Evolutionary conservation across 192 early-diverging fungal genomes (phyloP).

Genomic region (Geranomyces variabilis): DNA sequence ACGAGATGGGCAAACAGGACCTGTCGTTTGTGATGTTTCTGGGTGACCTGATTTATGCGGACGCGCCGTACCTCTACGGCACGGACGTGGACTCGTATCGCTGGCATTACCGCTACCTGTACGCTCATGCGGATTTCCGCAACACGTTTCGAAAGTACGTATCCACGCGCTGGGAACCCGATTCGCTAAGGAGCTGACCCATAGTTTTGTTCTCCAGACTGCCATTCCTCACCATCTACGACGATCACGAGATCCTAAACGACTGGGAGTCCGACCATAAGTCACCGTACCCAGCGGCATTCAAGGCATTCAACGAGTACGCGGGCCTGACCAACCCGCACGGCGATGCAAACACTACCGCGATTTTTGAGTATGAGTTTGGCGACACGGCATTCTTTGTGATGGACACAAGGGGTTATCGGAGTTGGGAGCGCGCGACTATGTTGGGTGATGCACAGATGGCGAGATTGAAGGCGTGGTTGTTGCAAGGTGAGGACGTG

Average conservation of each 20-base stretch:
- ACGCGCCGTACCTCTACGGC: constrained; percentile 33
- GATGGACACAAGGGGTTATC: constrained; percentile 33
- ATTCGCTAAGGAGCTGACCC: not conserved
- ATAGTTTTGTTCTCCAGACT: constrained; percentile 8
- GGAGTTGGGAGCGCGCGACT: constrained; percentile 23
- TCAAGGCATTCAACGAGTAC: constrained; percentile 39
- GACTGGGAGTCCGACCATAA: constrained; percentile 29
- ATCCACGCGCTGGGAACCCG: not conserved
- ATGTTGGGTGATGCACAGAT: constrained; percentile 35
- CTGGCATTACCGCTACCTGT: constrained; percentile 39
- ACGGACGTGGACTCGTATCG: constrained; percentile 36
- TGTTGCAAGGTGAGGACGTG: constrained; percentile 18
- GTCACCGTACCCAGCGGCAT: constrained; percentile 33
- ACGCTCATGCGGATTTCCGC: constrained; percentile 24
- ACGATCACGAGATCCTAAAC: constrained; percentile 39
- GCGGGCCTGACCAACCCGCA: constrained; percentile 36
- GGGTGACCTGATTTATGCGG: constrained; percentile 38
- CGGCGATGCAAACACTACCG: constrained; percentile 26
- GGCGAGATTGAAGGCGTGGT: constrained; percentile 30
- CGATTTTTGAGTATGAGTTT: constrained; percentile 32
- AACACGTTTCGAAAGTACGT: constrained; percentile 22
- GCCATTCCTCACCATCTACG: constrained; percentile 37
- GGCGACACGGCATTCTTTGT: constrained; percentile 40
- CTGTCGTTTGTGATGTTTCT: constrained; percentile 36
- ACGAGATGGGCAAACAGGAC: constrained; percentile 34